Evolutionary conservation across 768 basidiomycete genomes (phyloP).

Genomic region (Amanita pseudoporphyria): DNA sequence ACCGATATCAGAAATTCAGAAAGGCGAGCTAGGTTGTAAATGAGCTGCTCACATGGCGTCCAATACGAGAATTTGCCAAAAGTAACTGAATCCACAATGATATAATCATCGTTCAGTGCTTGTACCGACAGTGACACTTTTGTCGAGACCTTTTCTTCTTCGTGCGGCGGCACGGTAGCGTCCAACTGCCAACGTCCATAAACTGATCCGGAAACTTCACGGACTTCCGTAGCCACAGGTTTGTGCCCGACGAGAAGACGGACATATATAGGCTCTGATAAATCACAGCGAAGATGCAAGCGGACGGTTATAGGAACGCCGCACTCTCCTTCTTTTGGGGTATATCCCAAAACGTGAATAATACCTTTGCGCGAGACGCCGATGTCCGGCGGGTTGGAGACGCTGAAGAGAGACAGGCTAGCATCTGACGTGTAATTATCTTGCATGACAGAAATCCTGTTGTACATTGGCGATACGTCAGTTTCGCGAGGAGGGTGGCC

Average conservation of each 20-base stretch:
- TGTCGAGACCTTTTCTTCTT: conserved; percentile 29
- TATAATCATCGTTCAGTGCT: conserved; percentile 44
- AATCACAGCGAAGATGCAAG: conserved; percentile 45
- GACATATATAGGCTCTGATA: conserved; percentile 46
- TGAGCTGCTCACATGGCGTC: conserved; percentile 27
- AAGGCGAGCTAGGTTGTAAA: conserved; percentile 4
- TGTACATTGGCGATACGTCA: background rate
- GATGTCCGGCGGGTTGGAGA: conserved; percentile 14
- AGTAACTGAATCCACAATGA: conserved; percentile 51
- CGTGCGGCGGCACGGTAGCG: conserved; percentile 48
- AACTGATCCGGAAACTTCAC: conserved; percentile 34
- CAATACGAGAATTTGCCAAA: conserved; percentile 69
- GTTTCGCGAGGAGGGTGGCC: background rate
- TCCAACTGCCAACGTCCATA: conserved; percentile 57
- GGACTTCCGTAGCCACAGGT: conserved; percentile 60
- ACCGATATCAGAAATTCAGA: background rate
- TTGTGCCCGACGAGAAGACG: conserved; percentile 67
- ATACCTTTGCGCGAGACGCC: conserved; percentile 41
- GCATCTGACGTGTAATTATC: background rate
- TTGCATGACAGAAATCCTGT: background rate
- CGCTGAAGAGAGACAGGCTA: background rate
- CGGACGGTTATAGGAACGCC: conserved; percentile 57
- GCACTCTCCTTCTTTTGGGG: conserved; percentile 52
- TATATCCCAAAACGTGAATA: conserved; percentile 57
- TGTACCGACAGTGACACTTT: conserved; percentile 52